Evolutionary conservation across 345 rosid species (phyloP), one percentile per base, ranked within the genome.

Genomic region (Barbarea vulgaris): DNA sequence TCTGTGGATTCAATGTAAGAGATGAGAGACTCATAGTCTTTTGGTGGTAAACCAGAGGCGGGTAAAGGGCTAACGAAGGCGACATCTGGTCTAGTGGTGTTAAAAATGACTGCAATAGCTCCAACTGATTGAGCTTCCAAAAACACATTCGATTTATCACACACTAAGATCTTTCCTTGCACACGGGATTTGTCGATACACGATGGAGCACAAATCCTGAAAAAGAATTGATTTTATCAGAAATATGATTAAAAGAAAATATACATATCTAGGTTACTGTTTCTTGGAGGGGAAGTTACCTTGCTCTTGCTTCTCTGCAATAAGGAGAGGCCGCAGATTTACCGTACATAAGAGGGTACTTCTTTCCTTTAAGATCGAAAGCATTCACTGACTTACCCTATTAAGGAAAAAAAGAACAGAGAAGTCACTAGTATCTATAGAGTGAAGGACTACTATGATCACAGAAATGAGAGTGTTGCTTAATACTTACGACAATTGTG

Each of bases 321-420:
- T 0, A 1, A 9, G 59, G 10, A 1, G 69, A 80, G 30, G 67
- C 62, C 13, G 25, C 77, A 21, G 60, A 52, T 22, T 50, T n/a
- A 9, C 78, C 83, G 28, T 64, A 60, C 2, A 66, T 51, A 7
- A 86, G 31, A 5, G 87, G 87, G 18, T 68, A 63, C 18, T 53
- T 60, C 28, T 36, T 60, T 54, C 84, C 79, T 27, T 78, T 61
- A 10, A 77, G 30, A 30, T 65, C 76, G 33, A 79, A 81, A 3
- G 81, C 5, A 52, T 86, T 83, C 8, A 86, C 53, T 5, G 90
- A 73, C 9, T 21, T 39, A 5, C 90, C 85, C 89, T 84, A 71
- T 64, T 74, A 17, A 34, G 4, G 41, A 14, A 64, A 36, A 3
- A 3, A 36, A 11, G 11, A 27, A 48, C 14, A 25, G 33, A 36